Evolutionary conservation across 2,329 filamentous ascomycete genomes (phyloP).

Genomic region (Claviceps sp.): DNA sequence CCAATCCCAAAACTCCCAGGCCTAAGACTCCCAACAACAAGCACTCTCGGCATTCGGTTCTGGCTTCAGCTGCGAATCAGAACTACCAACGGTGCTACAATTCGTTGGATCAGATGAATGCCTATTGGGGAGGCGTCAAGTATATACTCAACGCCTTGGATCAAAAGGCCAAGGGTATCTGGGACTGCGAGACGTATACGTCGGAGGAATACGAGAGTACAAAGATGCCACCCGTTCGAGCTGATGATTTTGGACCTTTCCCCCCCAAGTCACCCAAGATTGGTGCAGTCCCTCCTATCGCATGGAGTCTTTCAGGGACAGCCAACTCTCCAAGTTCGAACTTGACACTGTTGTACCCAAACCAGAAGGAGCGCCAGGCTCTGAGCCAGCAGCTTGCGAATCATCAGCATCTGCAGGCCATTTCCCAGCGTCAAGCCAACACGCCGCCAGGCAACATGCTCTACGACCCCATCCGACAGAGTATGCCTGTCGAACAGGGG

Average conservation of each 20-base stretch:
- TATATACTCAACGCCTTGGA: conserved; percentile 80
- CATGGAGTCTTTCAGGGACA: conserved; percentile 78
- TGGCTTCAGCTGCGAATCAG: conserved; percentile 70
- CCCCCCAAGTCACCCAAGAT: conserved; percentile 33
- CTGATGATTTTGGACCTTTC: conserved; percentile 25
- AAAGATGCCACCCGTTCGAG: conserved; percentile 32
- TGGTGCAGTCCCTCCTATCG: conserved; percentile 38
- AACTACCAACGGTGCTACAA: conserved; percentile 84
- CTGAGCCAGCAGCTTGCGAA: conserved; percentile 2
- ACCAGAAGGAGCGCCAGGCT: conserved; percentile 12
- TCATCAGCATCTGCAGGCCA: conserved; percentile 2
- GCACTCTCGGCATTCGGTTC: conserved; percentile 54
- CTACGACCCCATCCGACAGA: conserved; percentile 46
- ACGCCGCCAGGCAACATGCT: conserved; percentile 45
- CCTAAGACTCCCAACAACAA: conserved; percentile 18
- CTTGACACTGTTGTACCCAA: conserved; percentile 67
- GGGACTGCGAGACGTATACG: conserved; percentile 57
- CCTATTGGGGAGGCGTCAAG: conserved; percentile 74
- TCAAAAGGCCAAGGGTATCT: conserved; percentile 77
- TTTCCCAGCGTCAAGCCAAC: conserved; percentile 20
- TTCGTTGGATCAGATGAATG: conserved; percentile 65
- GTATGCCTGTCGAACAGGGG: conserved; percentile 30
- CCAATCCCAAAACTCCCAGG: background rate
- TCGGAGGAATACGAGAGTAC: conserved; percentile 67
- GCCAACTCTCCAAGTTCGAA: conserved; percentile 78